Base-by-base conservation (phyloP, 108 stramenopile species). In the Cyclotella baltica region DNA sequence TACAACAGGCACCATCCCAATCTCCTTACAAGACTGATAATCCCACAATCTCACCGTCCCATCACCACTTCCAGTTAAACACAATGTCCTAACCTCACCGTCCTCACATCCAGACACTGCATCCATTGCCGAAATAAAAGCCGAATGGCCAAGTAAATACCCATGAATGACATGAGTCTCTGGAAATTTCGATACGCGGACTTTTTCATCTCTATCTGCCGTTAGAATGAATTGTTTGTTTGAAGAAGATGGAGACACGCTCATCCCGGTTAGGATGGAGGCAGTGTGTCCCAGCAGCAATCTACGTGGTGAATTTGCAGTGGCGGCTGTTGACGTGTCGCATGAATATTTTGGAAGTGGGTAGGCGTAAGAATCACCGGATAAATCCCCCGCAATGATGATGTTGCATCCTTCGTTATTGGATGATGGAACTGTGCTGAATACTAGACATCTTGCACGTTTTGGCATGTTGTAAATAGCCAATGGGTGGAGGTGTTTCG, bases 171-270 rank as follows among this genome's bases (percentile, higher is more conserved):
- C 34, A 57, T 74, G 64, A 25, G 93, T 87, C 15, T 88, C 48
- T 15, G 95, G 95, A 81, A 96, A 96, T 30, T 37, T 68, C 8
- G 87, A 87, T 28, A 96, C 75, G 4, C 95, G 86, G 33, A 96
- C 78, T 64, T 92, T 96, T 87, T 96, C 95, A 72, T 96, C 95
- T 22, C 95, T 70, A 74, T 96, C 95, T 28, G 95, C 78, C 6
- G 93, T 92, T 29, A 95, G 81, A 33, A 95, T 71, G 40, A 67
- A 57, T 52, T 76, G 62, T 34, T 70, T 63, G n/a, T 23, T 19
- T 18, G 23, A 20, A 15, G 37, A 16, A 35, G 69, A 35, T 35
- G 77, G 77, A n/a, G 64, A 77, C 4, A 86, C 56, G 25, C 62
- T 33, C 20, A 82, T 61, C 47, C 83, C 87, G 15, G 95, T 96